Evolutionary conservation across 805 yeast species (phyloP), one percentile per base, ranked within the genome.

Genomic region (Candida anglica): DNA sequence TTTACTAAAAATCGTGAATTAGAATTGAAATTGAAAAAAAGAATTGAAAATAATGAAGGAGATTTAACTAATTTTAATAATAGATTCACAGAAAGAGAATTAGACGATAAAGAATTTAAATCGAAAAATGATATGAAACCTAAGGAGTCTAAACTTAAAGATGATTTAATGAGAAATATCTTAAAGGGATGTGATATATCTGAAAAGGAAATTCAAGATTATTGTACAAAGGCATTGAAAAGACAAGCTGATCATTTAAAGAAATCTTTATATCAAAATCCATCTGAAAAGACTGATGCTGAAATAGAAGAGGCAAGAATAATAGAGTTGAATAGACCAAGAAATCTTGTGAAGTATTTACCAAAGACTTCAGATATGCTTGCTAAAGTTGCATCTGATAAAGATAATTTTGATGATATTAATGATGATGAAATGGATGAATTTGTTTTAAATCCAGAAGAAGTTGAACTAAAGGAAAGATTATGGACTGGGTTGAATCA

Each of bases 401-500:
- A 76, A 1, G 81, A 73, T 2, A 66, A 77, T 32, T 66, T 82
- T 28, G 78, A 79, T 6, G 58, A 53, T 30, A 95, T 87, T 47
- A 82, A 82, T 4, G 94, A 86, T 44, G 97, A 88, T 51, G 91
- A 79, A 10, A 66, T 86, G 9, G 77, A 76, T 4, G 60, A 64
- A 0, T 69, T 79, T 21, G 50, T 86, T 27, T 65, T 93, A 30
- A 70, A 75, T 2, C 79, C 73, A 34, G 87, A 81, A 32, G 96
- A 89, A 41, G 71, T 80, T 8, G 70, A 63, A 37, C 53, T 81
- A 42, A 93, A 91, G 56, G 89, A 87, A 45, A 71, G 83, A 39
- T 76, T 89, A 3, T 93, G 98, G 98, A 79, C 84, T 34, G 89
- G 93, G 2, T 69, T 86, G 25, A 89, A 94, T 57, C 85, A 84